Evolutionary conservation across 1,284 basidiomycete species (phyloP).

Genomic region (Sanguinoderma infundibulare): DNA sequence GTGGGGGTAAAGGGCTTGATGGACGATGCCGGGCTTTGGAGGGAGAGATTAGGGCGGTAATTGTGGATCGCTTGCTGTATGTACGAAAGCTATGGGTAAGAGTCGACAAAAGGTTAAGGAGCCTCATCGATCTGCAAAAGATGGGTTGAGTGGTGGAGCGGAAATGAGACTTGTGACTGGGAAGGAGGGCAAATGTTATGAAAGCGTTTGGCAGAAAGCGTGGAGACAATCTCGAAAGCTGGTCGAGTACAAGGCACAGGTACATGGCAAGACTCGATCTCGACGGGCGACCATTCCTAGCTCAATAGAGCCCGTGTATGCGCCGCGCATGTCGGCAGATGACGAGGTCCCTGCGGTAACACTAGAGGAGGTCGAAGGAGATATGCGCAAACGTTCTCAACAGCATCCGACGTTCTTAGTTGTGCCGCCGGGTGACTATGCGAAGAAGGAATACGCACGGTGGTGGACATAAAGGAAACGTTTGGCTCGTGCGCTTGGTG

Average conservation of each 20-base stretch:
- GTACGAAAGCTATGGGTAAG: not conserved
- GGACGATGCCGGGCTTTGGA: not conserved
- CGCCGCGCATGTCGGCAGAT: too few relatives aligned
- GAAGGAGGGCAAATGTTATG: not conserved
- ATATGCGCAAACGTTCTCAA: not conserved
- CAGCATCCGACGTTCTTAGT: not conserved
- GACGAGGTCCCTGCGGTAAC: too few relatives aligned
- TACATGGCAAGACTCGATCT: not conserved
- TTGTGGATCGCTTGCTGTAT: not conserved
- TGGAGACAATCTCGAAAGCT: not conserved
- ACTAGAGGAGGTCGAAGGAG: not conserved
- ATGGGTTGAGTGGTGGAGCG: not conserved
- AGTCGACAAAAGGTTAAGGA: not conserved
- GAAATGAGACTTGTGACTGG: not conserved
- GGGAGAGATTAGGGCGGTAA: not conserved
- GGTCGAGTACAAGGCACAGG: not conserved
- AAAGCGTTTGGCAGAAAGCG: not conserved
- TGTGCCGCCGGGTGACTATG: not conserved
- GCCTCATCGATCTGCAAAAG: not conserved
- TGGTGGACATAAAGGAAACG: not conserved
- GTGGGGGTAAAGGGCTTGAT: not conserved
- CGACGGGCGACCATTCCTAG: not conserved
- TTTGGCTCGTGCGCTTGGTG: not conserved
- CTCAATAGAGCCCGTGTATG: not conserved
- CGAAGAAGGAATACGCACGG: conserved; percentile 1